Base-by-base conservation (phyloP, 192 early-diverging fungal species). In the Coemansia sp. region DNA sequence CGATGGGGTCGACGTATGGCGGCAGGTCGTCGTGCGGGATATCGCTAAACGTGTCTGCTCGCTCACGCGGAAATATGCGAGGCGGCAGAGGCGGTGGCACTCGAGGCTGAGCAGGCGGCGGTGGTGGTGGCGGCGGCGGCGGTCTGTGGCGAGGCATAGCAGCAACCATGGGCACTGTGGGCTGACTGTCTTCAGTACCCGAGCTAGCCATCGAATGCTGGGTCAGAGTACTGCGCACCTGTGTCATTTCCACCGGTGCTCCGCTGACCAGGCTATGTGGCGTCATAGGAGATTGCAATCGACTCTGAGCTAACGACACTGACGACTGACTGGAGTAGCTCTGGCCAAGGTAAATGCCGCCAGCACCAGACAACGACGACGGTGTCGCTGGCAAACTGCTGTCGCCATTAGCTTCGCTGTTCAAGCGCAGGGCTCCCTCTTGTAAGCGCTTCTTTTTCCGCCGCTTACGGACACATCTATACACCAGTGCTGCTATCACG, bases 1-100 rank as follows among this genome's bases (percentile, higher is more conserved):
- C 73, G 18, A 83, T 78, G 2, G 81, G 81, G 55, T 83, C 81
- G 36, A 83, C 33, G 63, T 83, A 83, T 9, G 81, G 81, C 31
- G 81, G 81, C 58, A 79, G 50, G 20, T 78, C 76, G 60, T 84
- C 81, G 9, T 62, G 62, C 5, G 81, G 65, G 20, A 76, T 58
- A 47, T 84, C 76, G 71, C 76, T 71, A 44, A 76, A 79, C n/a
- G 75, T 76, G 27, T 65, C 63, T 16, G 75, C 70, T 36, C 75
- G 71, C 24, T 69, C 64, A 36, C 80, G 72, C 34, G 33, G 71
- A 24, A 47, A 47, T 16, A 63, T 39, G 33, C 62, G 46, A 5
- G 68, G 75, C 2, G 71, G 61, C 31, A 46, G 40, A 10, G 46
- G 52, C 38, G 34, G 60, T 24, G 58, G 33, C 16, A 27, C 18